phyloP scores from a whole-genome alignment of 371 early-diverging fungal species.

The Capillidium rhysosporum region DNA sequence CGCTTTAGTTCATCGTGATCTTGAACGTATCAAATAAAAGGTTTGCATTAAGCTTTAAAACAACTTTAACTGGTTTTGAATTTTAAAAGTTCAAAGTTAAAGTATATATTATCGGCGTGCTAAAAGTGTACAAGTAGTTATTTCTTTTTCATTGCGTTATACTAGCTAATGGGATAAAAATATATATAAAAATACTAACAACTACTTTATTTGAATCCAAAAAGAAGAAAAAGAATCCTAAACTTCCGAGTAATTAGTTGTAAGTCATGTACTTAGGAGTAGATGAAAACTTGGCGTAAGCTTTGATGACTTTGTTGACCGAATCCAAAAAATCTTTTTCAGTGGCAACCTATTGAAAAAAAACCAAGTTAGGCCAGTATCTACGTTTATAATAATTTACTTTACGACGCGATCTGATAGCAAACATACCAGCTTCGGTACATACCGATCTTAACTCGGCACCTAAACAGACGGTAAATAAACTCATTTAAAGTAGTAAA shows the following conservation, averaged over 20 bases:
- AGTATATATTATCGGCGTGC: no score
- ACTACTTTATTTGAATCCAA: no score
- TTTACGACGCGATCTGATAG: slow-evolving; percentile 97
- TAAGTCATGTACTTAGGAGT: slow-evolving; percentile 74
- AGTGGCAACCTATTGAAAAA: slow-evolving; percentile 53
- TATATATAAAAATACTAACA: no score
- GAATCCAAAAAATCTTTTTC: slow-evolving; percentile 99
- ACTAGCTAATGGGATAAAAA: no score
- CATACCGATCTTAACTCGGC: slow-evolving; percentile 97
- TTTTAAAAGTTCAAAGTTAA: no score
- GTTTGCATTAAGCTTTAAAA: no score
- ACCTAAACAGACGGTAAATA: slow-evolving; percentile 15
- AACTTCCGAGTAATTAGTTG: slow-evolving; percentile 15
- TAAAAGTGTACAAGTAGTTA: no score
- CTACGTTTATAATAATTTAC: slow-evolving; percentile 13
- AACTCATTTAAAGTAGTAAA: not conserved
- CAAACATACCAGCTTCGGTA: slow-evolving; percentile 99
- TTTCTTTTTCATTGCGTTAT: no score
- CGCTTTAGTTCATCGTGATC: no score
- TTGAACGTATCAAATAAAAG: no score
- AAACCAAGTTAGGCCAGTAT: not conserved
- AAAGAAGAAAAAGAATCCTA: no score
- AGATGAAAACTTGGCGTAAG: slow-evolving; percentile 92
- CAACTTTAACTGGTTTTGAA: no score
- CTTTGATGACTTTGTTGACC: slow-evolving; percentile 99